Percentiles rank a stretch among this genome's conserved stretches.
Conservation (phyloP, 805 yeast species). For the Metschnikowia gelsemii region DNA sequence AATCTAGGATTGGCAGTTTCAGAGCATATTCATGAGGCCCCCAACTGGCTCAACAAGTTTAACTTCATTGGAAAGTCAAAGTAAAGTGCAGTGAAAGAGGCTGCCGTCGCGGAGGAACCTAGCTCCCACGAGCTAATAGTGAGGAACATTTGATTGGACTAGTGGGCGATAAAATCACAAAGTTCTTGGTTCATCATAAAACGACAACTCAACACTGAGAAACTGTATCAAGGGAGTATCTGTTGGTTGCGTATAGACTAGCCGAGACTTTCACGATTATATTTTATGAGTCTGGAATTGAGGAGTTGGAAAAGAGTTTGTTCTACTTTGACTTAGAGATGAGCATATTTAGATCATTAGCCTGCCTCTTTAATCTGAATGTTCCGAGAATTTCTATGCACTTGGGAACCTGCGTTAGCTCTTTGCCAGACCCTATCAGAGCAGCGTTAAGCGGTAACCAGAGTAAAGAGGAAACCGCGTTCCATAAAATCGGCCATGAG, state of each 20-base stretch:
- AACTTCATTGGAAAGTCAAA: conserved; percentile 5
- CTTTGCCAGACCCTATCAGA: conserved; percentile 28
- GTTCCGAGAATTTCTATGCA: background rate
- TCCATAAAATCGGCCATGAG: too few species aligned
- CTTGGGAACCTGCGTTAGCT: conserved; percentile 29
- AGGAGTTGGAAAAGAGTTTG: conserved; percentile 22
- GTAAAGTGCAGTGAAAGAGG: conserved; percentile 8
- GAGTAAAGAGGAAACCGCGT: conserved; percentile 2
- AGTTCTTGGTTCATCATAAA: conserved; percentile 29
- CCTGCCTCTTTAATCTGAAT: conserved; percentile 20
- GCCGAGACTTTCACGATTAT: conserved; percentile 26
- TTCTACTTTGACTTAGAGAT: conserved; percentile 27
- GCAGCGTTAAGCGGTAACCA: conserved; percentile 10
- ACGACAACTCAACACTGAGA: conserved; percentile 9
- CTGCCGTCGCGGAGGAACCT: conserved; percentile 16
- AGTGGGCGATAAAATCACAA: conserved; percentile 18
- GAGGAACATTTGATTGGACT: conserved; percentile 31
- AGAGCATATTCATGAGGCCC: conserved; percentile 16
- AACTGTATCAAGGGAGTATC: conserved; percentile 25
- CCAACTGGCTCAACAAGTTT: conserved; percentile 13
- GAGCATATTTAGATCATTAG: conserved; percentile 23
- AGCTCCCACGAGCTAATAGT: background rate
- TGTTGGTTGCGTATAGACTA: conserved; percentile 31
- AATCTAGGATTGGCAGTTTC: conserved; percentile 23
- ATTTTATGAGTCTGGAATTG: conserved; percentile 31